phyloP scores from a whole-genome alignment of 2,329 filamentous ascomycete genomes.

The Rhexocercosporidium sp. region DNA sequence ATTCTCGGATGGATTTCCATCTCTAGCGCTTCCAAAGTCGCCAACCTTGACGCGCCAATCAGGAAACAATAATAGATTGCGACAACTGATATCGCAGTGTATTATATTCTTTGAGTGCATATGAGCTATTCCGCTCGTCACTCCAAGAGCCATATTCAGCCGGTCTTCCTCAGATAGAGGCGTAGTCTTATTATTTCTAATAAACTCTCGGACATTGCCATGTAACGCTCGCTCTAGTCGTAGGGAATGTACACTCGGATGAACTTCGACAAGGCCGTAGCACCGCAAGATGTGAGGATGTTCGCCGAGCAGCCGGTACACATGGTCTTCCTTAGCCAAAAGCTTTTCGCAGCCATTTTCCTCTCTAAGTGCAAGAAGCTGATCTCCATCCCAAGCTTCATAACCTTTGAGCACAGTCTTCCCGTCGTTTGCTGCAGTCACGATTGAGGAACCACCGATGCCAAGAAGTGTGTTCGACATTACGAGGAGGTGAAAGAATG shows the following conservation, averaged over 20 bases:
- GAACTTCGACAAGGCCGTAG: constrained; percentile 3
- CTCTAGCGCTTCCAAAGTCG: constrained; percentile 16
- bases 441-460: constrained; percentile 7
- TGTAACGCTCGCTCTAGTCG: background rate
- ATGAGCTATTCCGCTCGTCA: constrained; percentile 19
- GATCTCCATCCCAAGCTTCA: constrained; percentile 1
- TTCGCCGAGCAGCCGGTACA: constrained; percentile 3
- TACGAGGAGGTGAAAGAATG: background rate
- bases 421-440: background rate
- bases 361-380: background rate
- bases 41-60: constrained; percentile 21
- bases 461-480: background rate
- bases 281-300: background rate
- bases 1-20: background rate
- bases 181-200: constrained; percentile 2
- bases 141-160: constrained; percentile 10
- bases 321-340: background rate
- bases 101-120: constrained; percentile 17
- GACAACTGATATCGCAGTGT: constrained; percentile 20
- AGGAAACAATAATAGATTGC: constrained; percentile 21
- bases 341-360: constrained; percentile 12
- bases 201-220: constrained; percentile 9
- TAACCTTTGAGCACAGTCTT: constrained; percentile 4
- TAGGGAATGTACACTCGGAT: constrained; percentile 5
- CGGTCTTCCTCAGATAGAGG: constrained; percentile 8